Base-by-base conservation (phyloP, 2,329 filamentous ascomycete genomes). In the Cylindrodendrum hubeiense region DNA sequence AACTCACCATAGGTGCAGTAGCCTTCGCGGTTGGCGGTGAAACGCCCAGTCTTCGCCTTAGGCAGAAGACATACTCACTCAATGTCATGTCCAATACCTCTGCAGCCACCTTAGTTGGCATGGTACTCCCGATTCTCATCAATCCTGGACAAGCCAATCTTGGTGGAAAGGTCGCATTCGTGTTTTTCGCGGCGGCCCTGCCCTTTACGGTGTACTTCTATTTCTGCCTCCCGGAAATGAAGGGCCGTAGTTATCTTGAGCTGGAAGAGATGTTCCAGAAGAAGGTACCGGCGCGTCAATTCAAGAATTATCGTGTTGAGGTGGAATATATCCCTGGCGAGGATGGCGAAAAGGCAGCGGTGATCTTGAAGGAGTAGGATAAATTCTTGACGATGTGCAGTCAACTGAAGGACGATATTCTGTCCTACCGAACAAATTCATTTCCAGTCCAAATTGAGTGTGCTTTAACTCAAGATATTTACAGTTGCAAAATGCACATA, bases 181-280 rank as follows among this genome's bases (percentile, higher is more conserved):
- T 60, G 13, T 60, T 60, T n/a, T 60, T 60, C 21, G 49, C 24
- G 1, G 39, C 49, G 5, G 46, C 57, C 10, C 19, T 60, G 5
- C 39, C 49, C 10, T 60, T 60, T 10, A 13, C 39, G 5, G 21
- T 46, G 4, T 60, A 60, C 30, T 47, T 60, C 13, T 52, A 24
- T 34, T 60, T 60, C 15, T 60, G 28, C n/a, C 41, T 60, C 22
- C 57, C 49, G 2, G 39, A 60, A 28, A 60, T 60, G 57, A 60
- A 47, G 13, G 41, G 57, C 2, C 49, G 57, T 12, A 60, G 57
- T 26, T 60, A 60, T 21, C 19, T 60, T 21, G 39, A 60, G 22
- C 49, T 60, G 7, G 57, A 60, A 17, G 57, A 60, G 10, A 60
- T 60, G 57, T 60, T 60, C 30, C 57, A 53, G 13, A 53, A 53